Evolutionary conservation across 2,329 filamentous ascomycete species (phyloP), one percentile per base, ranked within the genome.

Genomic region (Pseudogymnoascus sp.): DNA sequence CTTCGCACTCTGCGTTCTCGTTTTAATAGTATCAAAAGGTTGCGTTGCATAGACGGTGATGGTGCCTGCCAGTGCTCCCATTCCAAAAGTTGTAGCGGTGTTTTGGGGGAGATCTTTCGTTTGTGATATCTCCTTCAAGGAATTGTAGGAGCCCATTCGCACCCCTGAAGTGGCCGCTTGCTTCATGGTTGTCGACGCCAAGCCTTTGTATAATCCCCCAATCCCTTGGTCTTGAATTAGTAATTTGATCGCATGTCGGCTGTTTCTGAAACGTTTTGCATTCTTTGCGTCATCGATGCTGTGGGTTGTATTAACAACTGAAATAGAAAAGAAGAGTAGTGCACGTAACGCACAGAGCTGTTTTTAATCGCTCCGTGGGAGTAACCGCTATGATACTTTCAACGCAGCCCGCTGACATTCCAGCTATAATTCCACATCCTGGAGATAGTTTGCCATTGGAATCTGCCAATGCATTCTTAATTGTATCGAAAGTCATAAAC

Each of bases 1-100:
- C 21, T 78, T 76, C 0, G 84, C 83, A 60, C 81, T 83, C 71
- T 88, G 85, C 23, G 81, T 80, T 53, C 83, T 75, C 1, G 86
- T 88, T 75, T 88, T 88, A 67, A 87, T 80, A 0, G 82, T 82
- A 70, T 87, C 84, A 67, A 87, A 87, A 0, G 84, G 84, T 69
- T 86, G 83, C 0, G 83, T 86, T 0, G 77, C 76, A 50, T 85
- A 76, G 1, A 83, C 85, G 1, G 84, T 88, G 1, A 87, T 77
- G 0, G 82, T 76, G 0, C 86, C 87, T 0, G 87, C 85, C 0
- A 84, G 70, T 0, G 82, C 82, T 0, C 86, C 86, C 60, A 86
- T 87, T 0, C 75, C 82, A 65, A 89, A 89, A 37, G 84, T 88
- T 0, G 81, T 78, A 1, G 73, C 67, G 0, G 82, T 81, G 31